phyloP scores from a whole-genome alignment of 352 stramenopile genomes.

The Globisporangium spiculum region DNA sequence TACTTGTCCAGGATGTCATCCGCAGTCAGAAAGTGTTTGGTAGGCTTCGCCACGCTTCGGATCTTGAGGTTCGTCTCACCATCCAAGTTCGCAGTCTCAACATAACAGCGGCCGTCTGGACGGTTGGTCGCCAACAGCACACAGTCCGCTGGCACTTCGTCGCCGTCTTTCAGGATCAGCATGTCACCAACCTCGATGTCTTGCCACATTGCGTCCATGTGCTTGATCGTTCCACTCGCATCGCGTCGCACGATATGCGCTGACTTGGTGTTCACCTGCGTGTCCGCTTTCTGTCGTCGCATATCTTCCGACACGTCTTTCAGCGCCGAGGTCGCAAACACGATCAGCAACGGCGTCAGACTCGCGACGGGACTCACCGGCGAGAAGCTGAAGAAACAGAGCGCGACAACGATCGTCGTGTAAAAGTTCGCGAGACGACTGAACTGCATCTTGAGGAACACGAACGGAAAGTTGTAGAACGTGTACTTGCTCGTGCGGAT shows the following conservation, averaged over 20 bases:
- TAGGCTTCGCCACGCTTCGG: slow-evolving; percentile 68
- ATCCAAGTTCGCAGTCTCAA: slow-evolving; percentile 86
- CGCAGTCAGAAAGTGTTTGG: slow-evolving; percentile 69
- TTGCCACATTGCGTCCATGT: slow-evolving; percentile 77
- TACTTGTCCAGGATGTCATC: slow-evolving; percentile 73
- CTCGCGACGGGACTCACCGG: slow-evolving; percentile 80
- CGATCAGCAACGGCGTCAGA: slow-evolving; percentile 82
- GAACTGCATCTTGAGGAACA: slow-evolving; percentile 91
- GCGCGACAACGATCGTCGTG: slow-evolving; percentile 83
- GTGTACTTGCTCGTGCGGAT: slow-evolving; percentile 90
- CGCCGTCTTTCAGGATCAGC: slow-evolving; percentile 74
- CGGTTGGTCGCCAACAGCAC: slow-evolving; percentile 76
- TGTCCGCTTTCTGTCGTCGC: slow-evolving; percentile 74
- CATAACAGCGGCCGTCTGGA: slow-evolving; percentile 73
- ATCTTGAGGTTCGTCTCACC: slow-evolving; percentile 90
- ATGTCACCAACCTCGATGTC: slow-evolving; percentile 85
- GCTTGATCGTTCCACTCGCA: slow-evolving; percentile 43
- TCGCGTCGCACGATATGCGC: slow-evolving; percentile 75
- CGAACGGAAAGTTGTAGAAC: slow-evolving; percentile 88
- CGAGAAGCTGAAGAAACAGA: slow-evolving; percentile 90
- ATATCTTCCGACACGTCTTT: slow-evolving; percentile 86
- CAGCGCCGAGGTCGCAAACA: slow-evolving; percentile 86
- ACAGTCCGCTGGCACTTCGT: slow-evolving; percentile 82
- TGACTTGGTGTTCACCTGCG: slow-evolving; percentile 71
- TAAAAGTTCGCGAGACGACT: slow-evolving; percentile 87